Evolutionary conservation across 1,284 basidiomycete genomes (phyloP).

Genomic region (Ganoderma meredithae): DNA sequence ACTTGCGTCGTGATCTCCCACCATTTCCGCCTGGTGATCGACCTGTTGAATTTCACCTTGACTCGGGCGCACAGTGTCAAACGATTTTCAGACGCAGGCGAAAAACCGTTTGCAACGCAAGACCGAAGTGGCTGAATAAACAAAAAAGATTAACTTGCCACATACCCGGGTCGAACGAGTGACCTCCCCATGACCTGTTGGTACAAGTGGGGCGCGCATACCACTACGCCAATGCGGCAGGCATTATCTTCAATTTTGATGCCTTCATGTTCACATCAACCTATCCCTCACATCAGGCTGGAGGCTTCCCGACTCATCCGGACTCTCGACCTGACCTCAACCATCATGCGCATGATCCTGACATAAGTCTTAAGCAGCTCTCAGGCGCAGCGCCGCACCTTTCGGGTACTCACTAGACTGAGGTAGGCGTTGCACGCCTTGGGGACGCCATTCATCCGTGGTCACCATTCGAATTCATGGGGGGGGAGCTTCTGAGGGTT

Average conservation of each 20-base stretch:
- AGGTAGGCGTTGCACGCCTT: neutral
- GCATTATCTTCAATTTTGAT: neutral
- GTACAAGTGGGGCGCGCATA: conserved; percentile 46
- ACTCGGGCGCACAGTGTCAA: too few species aligned
- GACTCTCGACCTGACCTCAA: neutral
- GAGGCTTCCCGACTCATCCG: neutral
- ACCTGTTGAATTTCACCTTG: too few species aligned
- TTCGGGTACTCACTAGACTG: too few species aligned
- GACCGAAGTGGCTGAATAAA: too few species aligned
- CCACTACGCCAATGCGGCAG: conserved; percentile 45
- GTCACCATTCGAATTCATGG: neutral
- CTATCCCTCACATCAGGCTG: neutral
- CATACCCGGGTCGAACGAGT: conserved; percentile 46
- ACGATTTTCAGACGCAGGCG: too few species aligned
- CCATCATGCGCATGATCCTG: neutral
- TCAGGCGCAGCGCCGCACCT: neutral
- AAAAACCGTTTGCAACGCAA: too few species aligned
- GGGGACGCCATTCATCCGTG: neutral
- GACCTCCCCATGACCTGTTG: conserved; percentile 40
- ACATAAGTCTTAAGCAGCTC: neutral
- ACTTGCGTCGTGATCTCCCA: too few species aligned
- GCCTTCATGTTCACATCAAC: neutral
- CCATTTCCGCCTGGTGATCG: too few species aligned
- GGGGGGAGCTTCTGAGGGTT: neutral
- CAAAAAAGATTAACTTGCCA: conserved; percentile 33